These are phyloP conservation scores for Alternaria conjuncta DNA, from an alignment of 2,329 filamentous ascomycete species.

Conservation along the genomic window DNA sequence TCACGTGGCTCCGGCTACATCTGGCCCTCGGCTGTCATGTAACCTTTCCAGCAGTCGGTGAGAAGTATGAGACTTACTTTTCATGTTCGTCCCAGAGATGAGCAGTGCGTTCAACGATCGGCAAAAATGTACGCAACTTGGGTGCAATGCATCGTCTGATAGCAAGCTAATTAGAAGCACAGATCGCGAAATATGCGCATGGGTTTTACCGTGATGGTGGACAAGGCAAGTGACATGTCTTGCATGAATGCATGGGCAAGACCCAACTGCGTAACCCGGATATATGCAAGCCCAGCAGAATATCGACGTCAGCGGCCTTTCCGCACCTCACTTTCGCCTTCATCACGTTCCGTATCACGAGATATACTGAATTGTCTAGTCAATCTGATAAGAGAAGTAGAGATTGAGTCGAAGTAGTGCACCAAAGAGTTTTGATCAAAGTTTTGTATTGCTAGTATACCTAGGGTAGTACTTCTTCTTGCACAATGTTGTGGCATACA, in stretches of 20 bases:
- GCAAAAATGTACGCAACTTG: not conserved
- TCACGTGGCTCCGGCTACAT: constrained; percentile 6
- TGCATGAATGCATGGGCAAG: not conserved
- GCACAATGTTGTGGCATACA: not conserved
- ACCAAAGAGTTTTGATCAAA: not conserved
- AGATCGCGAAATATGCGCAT: not conserved
- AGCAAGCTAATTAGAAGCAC: not conserved
- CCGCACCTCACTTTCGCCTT: not conserved
- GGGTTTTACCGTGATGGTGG: not conserved
- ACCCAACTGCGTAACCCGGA: not conserved
- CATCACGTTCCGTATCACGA: not conserved
- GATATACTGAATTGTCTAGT: not conserved
- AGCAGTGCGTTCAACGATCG: not conserved
- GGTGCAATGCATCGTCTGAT: not conserved
- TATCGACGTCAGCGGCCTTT: not conserved
- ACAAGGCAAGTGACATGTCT: not conserved
- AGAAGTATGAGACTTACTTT: not conserved
- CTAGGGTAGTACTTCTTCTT: not conserved
- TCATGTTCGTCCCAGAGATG: too few species aligned
- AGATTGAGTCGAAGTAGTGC: not conserved
- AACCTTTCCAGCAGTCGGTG: not conserved
- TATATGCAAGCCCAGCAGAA: not conserved
- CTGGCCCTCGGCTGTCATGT: not conserved
- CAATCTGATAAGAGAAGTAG: not conserved
- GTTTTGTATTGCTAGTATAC: not conserved